Percentiles rank a stretch among this genome's conserved stretches.
These are phyloP conservation scores for Lactarius pseudohatsudake DNA, from an alignment of 768 basidiomycete species.

Conservation along the genomic window DNA sequence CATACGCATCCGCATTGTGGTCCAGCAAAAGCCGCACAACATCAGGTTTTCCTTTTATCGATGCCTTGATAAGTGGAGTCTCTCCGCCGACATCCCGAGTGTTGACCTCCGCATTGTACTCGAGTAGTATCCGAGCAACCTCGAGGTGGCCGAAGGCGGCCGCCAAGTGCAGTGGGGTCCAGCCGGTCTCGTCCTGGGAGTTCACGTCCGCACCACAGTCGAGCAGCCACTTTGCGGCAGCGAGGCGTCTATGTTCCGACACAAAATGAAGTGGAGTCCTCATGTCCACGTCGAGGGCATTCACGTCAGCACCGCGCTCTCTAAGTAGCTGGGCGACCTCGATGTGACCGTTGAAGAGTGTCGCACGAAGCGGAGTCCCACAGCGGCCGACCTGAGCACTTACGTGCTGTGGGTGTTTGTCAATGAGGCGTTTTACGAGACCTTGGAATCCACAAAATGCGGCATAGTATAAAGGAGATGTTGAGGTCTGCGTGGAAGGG, in stretches of 20 bases:
- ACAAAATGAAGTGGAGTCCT: neutral
- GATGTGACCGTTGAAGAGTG: neutral
- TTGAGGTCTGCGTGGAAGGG: neutral
- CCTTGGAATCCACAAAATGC: neutral
- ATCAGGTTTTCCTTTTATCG: rapidly evolving
- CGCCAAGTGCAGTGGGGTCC: neutral
- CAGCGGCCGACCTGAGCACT: rapidly evolving
- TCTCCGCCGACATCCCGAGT: neutral
- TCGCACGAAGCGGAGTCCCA: neutral
- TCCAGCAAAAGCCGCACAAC: neutral
- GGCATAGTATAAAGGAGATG: neutral
- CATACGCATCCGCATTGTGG: neutral
- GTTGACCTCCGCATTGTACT: neutral
- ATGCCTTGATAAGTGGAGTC: neutral
- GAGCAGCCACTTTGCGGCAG: neutral
- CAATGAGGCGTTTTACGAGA: neutral
- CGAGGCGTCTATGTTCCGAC: rapidly evolving
- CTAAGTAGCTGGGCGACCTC: neutral
- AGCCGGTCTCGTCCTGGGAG: neutral
- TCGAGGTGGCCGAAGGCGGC: neutral
- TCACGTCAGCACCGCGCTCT: neutral
- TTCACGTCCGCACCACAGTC: neutral
- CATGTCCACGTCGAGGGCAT: too few relatives aligned
- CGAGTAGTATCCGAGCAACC: neutral
- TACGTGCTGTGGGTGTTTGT: neutral